phyloP scores from a whole-genome alignment of 192 early-diverging fungal genomes.

The Helicostylum pulchrum region DNA sequence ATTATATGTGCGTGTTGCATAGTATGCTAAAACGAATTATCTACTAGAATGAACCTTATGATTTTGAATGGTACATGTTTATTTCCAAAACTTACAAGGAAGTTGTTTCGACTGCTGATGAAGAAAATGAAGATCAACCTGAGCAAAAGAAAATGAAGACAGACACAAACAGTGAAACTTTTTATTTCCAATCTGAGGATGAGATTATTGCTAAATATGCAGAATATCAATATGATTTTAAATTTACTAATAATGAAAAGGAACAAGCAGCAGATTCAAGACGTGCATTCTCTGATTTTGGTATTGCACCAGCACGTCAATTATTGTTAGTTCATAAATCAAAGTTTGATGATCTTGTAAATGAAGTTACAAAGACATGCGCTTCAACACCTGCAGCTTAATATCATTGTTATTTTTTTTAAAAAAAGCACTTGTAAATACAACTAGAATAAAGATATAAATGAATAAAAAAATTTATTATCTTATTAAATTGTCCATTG shows the following conservation, averaged over 20 bases:
- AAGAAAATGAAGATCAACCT: slow-evolving; percentile 43
- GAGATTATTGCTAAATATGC: slow-evolving; percentile 83
- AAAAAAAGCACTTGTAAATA: neutral
- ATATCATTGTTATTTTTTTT: neutral
- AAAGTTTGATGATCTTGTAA: slow-evolving; percentile 52
- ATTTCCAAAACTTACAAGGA: slow-evolving; percentile 82
- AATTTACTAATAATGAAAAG: slow-evolving; percentile 62
- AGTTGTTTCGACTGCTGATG: slow-evolving; percentile 55
- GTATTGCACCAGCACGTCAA: slow-evolving; percentile 69
- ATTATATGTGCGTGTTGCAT: neutral
- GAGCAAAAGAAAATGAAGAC: slow-evolving; percentile 25
- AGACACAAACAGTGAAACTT: slow-evolving; percentile 32
- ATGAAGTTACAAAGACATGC: slow-evolving; percentile 46
- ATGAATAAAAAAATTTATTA: neutral
- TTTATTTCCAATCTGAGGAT: slow-evolving; percentile 91
- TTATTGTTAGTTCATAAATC: slow-evolving; percentile 59
- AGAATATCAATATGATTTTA: slow-evolving; percentile 74
- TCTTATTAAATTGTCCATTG: neutral
- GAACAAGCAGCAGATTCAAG: slow-evolving; percentile 69
- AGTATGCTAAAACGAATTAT: neutral
- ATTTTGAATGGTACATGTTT: slow-evolving; percentile 80
- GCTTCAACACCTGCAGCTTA: slow-evolving; percentile 4
- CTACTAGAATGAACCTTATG: slow-evolving; percentile 63
- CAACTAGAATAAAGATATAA: neutral
- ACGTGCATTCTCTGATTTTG: slow-evolving; percentile 82